A percentile compares a stretch with the other conserved stretches of the same genome.
phyloP scores from a whole-genome alignment of 2,329 filamentous ascomycete genomes.

The Samsoniella hepiali region DNA sequence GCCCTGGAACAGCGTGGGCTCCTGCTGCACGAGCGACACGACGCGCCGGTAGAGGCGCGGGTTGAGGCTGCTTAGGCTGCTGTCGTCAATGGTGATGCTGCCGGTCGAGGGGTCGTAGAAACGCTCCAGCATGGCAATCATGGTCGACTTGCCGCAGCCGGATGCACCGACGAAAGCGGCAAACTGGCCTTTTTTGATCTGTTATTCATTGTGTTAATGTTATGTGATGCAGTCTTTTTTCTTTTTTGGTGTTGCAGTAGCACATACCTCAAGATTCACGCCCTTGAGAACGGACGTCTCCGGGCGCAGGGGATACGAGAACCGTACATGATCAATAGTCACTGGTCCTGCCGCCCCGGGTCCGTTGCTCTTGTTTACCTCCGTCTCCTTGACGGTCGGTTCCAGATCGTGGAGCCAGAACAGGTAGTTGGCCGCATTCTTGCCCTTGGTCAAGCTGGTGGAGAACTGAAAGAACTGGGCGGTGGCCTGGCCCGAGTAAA shows the following conservation, averaged over 20 bases:
- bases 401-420: slow-evolving; percentile 45
- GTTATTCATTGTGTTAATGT: slow-evolving; percentile 15
- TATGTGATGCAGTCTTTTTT: slow-evolving; percentile 25
- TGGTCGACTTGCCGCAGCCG: slow-evolving; percentile 60
- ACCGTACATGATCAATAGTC: slow-evolving; percentile 54
- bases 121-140: slow-evolving; percentile 50
- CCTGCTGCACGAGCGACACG: slow-evolving; percentile 56
- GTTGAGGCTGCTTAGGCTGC: slow-evolving; percentile 41
- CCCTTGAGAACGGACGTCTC: slow-evolving; percentile 40
- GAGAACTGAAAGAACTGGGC: slow-evolving; percentile 45
- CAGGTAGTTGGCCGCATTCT: slow-evolving; percentile 48
- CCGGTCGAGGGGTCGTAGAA: slow-evolving; percentile 46
- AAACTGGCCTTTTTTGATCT: slow-evolving; percentile 45
- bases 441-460: slow-evolving; percentile 51
- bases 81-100: slow-evolving; percentile 43
- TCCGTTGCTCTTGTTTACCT: slow-evolving; percentile 36
- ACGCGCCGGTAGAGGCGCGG: slow-evolving; percentile 49
- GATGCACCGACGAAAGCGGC: slow-evolving; percentile 54
- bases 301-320: slow-evolving; percentile 57
- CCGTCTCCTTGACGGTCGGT: slow-evolving; percentile 40
- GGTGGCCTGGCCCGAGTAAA: slow-evolving; percentile 43
- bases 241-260: slow-evolving; percentile 22
- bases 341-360: slow-evolving; percentile 39
- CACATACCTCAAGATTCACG: slow-evolving; percentile 36
- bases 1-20: slow-evolving; percentile 69